Evolutionary conservation across 495 filamentous ascomycete species (phyloP).

Genomic region (Penicillium ochrochloron): DNA sequence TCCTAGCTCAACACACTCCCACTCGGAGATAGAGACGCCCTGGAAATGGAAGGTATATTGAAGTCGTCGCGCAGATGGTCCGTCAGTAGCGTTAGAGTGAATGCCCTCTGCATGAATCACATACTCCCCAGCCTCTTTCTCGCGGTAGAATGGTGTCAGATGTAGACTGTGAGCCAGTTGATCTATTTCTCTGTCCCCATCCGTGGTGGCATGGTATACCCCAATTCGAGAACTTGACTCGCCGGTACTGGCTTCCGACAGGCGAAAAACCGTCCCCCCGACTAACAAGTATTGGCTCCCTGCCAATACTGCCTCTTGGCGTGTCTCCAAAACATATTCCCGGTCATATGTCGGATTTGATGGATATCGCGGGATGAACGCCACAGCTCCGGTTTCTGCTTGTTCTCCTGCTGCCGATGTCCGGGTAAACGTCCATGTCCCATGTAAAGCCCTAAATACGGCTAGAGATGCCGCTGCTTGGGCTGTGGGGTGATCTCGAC

Average conservation of each 20-base stretch:
- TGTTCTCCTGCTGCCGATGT: constrained; percentile 34
- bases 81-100: not conserved
- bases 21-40: constrained; percentile 38
- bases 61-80: not conserved
- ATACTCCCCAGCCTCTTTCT: constrained; percentile 21
- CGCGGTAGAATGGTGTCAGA: constrained; percentile 14
- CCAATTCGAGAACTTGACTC: constrained; percentile 17
- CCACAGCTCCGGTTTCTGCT: constrained; percentile 53
- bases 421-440: constrained; percentile 66
- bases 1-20: constrained; percentile 26
- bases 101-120: constrained; percentile 17
- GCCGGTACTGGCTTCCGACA: constrained; percentile 14
- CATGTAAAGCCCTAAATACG: constrained; percentile 75
- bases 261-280: constrained; percentile 21
- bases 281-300: not conserved
- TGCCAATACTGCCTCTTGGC: not conserved
- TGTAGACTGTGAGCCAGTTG: not conserved
- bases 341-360: constrained; percentile 27
- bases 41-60: constrained; percentile 39
- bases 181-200: not conserved
- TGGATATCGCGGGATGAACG: constrained; percentile 61
- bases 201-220: constrained; percentile 11
- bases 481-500: constrained; percentile 3
- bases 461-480: constrained; percentile 42
- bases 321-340: constrained; percentile 39